Base-by-base conservation (phyloP, 345 rosid species). In the Acer campestre region DNA sequence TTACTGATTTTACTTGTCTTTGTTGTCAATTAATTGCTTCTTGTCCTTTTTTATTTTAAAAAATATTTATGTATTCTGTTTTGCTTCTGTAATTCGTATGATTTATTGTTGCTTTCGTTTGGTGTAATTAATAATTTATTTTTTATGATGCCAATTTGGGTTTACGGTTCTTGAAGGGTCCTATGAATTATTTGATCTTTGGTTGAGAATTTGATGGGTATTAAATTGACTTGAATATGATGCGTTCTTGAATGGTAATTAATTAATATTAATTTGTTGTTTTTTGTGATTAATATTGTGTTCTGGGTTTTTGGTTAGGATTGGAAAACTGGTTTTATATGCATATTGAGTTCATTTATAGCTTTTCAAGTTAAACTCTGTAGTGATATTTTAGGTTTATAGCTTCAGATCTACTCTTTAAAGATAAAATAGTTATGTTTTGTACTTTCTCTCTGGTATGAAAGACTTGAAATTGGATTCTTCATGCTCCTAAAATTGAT, bases 401-500 rank as follows among this genome's bases (percentile, higher is more conserved):
- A 62, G 56, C 76, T 67, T 80, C 76, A 73, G 85, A 80, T 82
- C 84, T 80, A 49, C 40, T 82, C 18, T 61, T 38, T 55, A 31
- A 20, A 12, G 38, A 9, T 49, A 70, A 49, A 62, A 8, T 27
- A 10, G 27, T 5, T 20, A 46, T 38, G 3, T 10, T 49, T 65
- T 72, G 35, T 48, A 7, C 3, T 59, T 59, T 59, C 27, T 59
- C 1, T 11, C 22, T 59, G 58, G n/a, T 2, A 7, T 59, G 10
- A 59, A 59, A 53, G 6, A 53, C n/a, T 53, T 53, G 58, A 53
- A 51, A 53, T 53, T 0, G 58, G 58, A 14, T 18, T 53, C 58
- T 16, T 53, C n/a, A 53, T 53, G 58, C 27, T 59, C 17, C 0
- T 7, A 59, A 44, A 58, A 58, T 58, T 58, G 63, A 20, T 59